These are phyloP conservation scores for Mortierella sp. DNA, from an alignment of 371 early-diverging fungal genomes.

Conservation along the genomic window DNA sequence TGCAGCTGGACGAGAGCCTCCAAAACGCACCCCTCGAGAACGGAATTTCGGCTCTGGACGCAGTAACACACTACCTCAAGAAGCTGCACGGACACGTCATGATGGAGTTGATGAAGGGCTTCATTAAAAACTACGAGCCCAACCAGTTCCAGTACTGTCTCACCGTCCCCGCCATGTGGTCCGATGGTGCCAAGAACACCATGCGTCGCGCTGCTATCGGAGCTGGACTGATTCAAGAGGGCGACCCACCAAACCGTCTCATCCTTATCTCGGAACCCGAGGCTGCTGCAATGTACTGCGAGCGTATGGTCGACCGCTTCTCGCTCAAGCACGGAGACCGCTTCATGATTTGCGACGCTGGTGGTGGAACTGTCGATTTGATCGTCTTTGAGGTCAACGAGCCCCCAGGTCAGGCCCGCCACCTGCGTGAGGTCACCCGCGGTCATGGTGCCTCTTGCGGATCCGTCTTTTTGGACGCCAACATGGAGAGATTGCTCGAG, in stretches of 20 bases:
- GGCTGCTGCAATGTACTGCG: conserved; percentile 70
- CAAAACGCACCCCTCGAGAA: conserved; percentile 61
- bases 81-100: conserved; percentile 63
- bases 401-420: conserved; percentile 46
- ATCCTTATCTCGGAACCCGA: conserved; percentile 69
- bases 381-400: conserved; percentile 61
- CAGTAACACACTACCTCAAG: conserved; percentile 63
- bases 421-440: conserved; percentile 66
- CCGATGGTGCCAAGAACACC: conserved; percentile 64
- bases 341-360: conserved; percentile 77
- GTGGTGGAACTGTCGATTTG: conserved; percentile 77
- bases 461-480: conserved; percentile 68
- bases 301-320: conserved; percentile 65
- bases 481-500: conserved; percentile 66
- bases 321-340: conserved; percentile 62
- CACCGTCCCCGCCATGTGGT: conserved; percentile 70
- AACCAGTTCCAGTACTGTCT: conserved; percentile 64
- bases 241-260: conserved; percentile 62
- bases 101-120: conserved; percentile 61
- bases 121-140: conserved; percentile 61
- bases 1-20: conserved; percentile 67
- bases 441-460: conserved; percentile 72
- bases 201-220: conserved; percentile 67
- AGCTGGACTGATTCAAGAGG: conserved; percentile 60
- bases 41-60: conserved; percentile 61